Base-by-base conservation (phyloP, 2,329 filamentous ascomycete genomes). In the Niveomyces coronatus region DNA sequence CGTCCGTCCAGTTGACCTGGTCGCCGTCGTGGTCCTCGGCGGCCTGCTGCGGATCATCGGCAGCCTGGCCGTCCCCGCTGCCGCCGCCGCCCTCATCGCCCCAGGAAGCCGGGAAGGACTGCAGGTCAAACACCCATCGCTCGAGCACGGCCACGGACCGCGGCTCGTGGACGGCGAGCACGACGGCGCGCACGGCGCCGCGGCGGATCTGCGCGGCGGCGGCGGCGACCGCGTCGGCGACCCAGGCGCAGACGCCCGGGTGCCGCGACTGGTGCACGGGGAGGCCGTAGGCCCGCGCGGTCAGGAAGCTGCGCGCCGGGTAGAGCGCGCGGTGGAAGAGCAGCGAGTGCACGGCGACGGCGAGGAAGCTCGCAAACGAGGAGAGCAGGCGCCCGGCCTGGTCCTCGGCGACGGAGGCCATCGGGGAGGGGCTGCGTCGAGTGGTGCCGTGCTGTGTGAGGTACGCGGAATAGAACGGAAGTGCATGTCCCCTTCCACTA, bases 251-350 rank as follows among this genome's bases (percentile, higher is more conserved):
- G 46, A 94, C 82, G 49, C 76, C 75, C 0, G 88, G 85, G 58
- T 94, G 87, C 41, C 87, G 82, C 43, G 78, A 89, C 56, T 94
- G 87, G 50, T 83, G 81, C 31, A 93, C 82, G 20, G 85, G 74
- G 42, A 86, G 79, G 62, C 89, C 87, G 68, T 88, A 88, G 51
- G 85, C 86, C 46, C 82, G 76, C 27, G 81, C 75, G 29, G 81
- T 76, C 41, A 89, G 73, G 62, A 94, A 95, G 24, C 85, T 85
- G 19, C 74, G 62, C 34, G 64, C 60, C 0, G 88, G 86, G 59
- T 95, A 95, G 52, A 94, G 76, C 43, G 62, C 61, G 49, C 88
- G 83, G 52, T 91, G 78, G 65, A 79, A 89, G 48, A 94, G 76
- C 50, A 95, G 79, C 42, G 85, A 85, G 67, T 95, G 88, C 46